Base-by-base conservation (phyloP, 192 early-diverging fungal species). In the Endogone sp. region DNA sequence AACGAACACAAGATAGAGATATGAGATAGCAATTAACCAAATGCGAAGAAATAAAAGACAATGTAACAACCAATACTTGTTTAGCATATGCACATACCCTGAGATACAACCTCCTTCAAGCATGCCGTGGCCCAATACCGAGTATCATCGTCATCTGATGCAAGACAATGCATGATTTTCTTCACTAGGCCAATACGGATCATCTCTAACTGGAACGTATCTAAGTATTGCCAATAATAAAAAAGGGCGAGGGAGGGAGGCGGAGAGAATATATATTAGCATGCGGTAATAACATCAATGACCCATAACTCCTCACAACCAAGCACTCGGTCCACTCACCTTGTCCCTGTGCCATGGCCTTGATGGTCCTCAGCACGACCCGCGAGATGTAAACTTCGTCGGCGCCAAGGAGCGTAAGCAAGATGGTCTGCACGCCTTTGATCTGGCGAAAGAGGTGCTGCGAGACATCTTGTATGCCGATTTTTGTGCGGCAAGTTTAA, bases 121-220 rank as follows among this genome's bases (percentile, higher is more conserved):
- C 80, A 72, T 4, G 86, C 75, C 54, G 90, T 67, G 2, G 90
- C 81, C 92, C 92, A 93, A 55, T 90, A 91, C n/a, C 82, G 81
- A n/a, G 85, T 82, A 68, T 93, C 90, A 8, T 84, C 85, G 44
- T 93, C 91, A n/a, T 76, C 77, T 3, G 76, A 71, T 21, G 82
- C 74, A 24, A 93, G 70, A 61, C 82, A 90, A 26, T 88, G 85
- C 37, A 89, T 78, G n/a, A 87, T 79, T 61, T 89, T 82, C 27
- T 77, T 77, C 2, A 92, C 72, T 25, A 92, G 78, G 2, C 86
- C 88, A 0, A 65, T 68, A 32, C 77, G 75, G 3, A 93, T 67
- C 65, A 92, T 89, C 55, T 92, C 88, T 13, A 61, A 4, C 31
- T 23, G 11, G 3, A 66, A 27, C 0, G 58, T 20, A 16, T 8